Percentiles rank a stretch among this genome's conserved stretches.
Evolutionary conservation across 2,329 filamentous ascomycete genomes (phyloP).

Genomic region (Diaporthe velutina): DNA sequence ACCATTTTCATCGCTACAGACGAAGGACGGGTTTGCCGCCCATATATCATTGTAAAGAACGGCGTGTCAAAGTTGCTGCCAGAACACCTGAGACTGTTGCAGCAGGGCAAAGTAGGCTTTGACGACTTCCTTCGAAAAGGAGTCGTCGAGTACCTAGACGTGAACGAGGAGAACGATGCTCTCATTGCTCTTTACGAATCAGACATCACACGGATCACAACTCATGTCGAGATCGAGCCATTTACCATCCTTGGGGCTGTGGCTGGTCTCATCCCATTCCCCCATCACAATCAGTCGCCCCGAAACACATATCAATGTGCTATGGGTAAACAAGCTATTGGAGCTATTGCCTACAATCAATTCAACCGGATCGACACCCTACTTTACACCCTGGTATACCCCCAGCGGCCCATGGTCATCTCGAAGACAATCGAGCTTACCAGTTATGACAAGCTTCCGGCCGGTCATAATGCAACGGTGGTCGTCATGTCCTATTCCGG

Average conservation of each 20-base stretch:
- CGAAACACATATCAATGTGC: conserved; percentile 99
- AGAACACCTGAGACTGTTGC: conserved; percentile 83
- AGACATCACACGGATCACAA: conserved; percentile 85
- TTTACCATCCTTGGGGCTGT: conserved; percentile 97
- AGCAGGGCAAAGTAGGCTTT: conserved; percentile 87
- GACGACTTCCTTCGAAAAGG: conserved; percentile 94
- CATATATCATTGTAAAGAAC: conserved; percentile 94
- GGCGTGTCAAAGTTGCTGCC: conserved; percentile 83
- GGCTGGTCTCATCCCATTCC: conserved; percentile 95
- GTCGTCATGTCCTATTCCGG: conserved; percentile 99
- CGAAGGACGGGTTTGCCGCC: conserved; percentile 95
- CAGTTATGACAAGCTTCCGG: conserved; percentile 96
- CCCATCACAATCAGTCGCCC: conserved; percentile 98
- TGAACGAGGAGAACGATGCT: conserved; percentile 98
- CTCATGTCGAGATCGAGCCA: conserved; percentile 96
- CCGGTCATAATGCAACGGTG: conserved; percentile 96
- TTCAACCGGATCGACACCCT: conserved; percentile 97
- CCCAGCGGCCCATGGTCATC: conserved; percentile 97
- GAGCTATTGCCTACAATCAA: conserved; percentile 97
- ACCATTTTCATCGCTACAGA: conserved; percentile 97
- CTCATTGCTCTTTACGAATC: conserved; percentile 92
- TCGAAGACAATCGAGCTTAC: conserved; percentile 96
- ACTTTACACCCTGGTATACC: conserved; percentile 96
- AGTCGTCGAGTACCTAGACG: conserved; percentile 95
- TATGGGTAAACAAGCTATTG: conserved; percentile 99